These are phyloP conservation scores for Groenewaldozyma salmanticensis DNA, from an alignment of 805 yeast genomes.

Conservation along the genomic window DNA sequence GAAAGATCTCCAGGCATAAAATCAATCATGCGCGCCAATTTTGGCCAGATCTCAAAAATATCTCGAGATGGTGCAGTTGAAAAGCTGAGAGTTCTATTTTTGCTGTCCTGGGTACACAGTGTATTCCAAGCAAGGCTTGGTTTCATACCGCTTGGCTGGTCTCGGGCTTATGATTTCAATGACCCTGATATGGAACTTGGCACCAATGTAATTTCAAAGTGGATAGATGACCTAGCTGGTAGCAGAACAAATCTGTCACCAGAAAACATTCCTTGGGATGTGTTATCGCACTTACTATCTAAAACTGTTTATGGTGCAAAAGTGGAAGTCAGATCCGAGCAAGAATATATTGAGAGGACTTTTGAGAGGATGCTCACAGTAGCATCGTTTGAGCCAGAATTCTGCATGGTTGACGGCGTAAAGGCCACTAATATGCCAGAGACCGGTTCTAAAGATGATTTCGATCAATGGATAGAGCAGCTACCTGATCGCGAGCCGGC, in stretches of 20 bases:
- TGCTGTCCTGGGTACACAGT: slow-evolving; percentile 64
- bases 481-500: slow-evolving; percentile 48
- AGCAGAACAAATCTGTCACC: slow-evolving; percentile 35
- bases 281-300: slow-evolving; percentile 40
- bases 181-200: slow-evolving; percentile 60
- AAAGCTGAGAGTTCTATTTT: slow-evolving; percentile 38
- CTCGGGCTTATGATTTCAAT: slow-evolving; percentile 54
- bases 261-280: slow-evolving; percentile 44
- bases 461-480: slow-evolving; percentile 38
- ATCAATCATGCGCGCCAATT: slow-evolving; percentile 34
- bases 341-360: slow-evolving; percentile 12
- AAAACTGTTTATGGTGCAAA: slow-evolving; percentile 51
- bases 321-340: slow-evolving; percentile 20
- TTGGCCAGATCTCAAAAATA: slow-evolving; percentile 17
- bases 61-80: slow-evolving; percentile 31
- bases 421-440: slow-evolving; percentile 38
- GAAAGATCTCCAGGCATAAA: slow-evolving; percentile 59
- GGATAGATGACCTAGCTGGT: slow-evolving; percentile 26
- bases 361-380: slow-evolving; percentile 9
- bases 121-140: slow-evolving; percentile 49
- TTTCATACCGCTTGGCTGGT: slow-evolving; percentile 55
- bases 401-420: slow-evolving; percentile 16
- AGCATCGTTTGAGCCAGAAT: slow-evolving; percentile 25
- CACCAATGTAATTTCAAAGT: slow-evolving; percentile 32
- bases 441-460: slow-evolving; percentile 28